Base-by-base conservation (phyloP, 495 filamentous ascomycete genomes). In the Emericellopsis terricola region DNA sequence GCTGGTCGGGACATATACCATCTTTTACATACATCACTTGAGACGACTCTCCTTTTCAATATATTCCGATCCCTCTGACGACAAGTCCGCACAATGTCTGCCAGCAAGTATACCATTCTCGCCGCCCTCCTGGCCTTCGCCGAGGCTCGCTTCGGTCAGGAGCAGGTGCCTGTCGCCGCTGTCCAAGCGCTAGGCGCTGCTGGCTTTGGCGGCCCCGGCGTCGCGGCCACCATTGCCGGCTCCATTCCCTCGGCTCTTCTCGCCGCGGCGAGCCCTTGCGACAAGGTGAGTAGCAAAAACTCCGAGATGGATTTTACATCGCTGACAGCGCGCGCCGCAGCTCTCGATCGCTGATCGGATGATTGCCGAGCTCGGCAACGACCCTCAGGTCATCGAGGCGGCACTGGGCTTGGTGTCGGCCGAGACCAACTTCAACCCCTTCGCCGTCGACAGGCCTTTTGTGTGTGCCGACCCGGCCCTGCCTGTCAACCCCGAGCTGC, bases 351-450 rank as follows among this genome's bases (percentile, higher is more conserved):
- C 70, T 44, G 71, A 77, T 41, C 43, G 60, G 36, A 71, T 74
- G 49, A 53, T 77, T 18, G 38, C 59, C 20, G 52, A 60, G 15
- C 68, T 77, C 19, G 65, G 63, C 9, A 60, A 45, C 35, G 61
- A 64, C 33, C 46, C 56, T 15, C 48, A 52, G 37, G 70, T 68
- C 33, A 57, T 76, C 34, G 53, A 58, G 8, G 72, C 62, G 4
- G 72, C 72, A 20, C 61, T 62, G 33, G 62, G 57, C 7, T 55
- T 76, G 0, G 71, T 77, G 4, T 63, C 62, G 9, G 69, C 71
- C n/a, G 72, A 77, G 59, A 67, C 73, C 55, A 76, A 77, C 62
- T 69, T 69, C 59, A 77, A 77, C 55, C 66, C 66, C 26, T 75
- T 71, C 38, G 61, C 44, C 17, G 58, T 62, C 29, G 47, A 44